Conservation (phyloP, 495 filamentous ascomycete species). For the Penicillium taxi region DNA sequence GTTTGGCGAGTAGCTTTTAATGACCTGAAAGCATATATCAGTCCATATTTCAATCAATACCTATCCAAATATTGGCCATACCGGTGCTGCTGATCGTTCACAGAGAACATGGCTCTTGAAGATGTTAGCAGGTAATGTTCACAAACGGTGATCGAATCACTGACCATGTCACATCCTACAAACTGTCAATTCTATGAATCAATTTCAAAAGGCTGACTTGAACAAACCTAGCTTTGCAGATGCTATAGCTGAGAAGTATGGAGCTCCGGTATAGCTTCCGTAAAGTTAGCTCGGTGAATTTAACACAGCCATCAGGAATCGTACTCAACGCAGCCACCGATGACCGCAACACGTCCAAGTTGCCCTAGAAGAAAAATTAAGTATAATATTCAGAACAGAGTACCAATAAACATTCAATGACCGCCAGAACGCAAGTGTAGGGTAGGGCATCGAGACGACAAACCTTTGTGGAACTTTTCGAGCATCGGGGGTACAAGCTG, state of each 20-base stretch:
- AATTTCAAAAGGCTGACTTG: neutral
- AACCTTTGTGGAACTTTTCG: slow-evolving; percentile 95
- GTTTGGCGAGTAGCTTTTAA: slow-evolving; percentile 97
- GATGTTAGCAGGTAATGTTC: slow-evolving; percentile 4
- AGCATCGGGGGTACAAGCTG: slow-evolving; percentile 92
- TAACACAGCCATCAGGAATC: slow-evolving; percentile 7
- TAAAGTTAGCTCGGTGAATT: slow-evolving; percentile 10
- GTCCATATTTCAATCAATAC: neutral
- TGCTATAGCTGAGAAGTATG: slow-evolving; percentile 96
- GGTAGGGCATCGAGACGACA: neutral
- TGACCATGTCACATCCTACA: slow-evolving; percentile 71
- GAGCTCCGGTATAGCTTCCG: slow-evolving; percentile 82
- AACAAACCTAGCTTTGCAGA: slow-evolving; percentile 66
- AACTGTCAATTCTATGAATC: neutral
- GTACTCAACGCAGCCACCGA: slow-evolving; percentile 85
- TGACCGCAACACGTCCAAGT: slow-evolving; percentile 84
- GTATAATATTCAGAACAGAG: neutral
- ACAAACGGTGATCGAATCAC: neutral
- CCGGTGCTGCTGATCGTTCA: slow-evolving; percentile 71
- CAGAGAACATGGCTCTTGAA: slow-evolving; percentile 90
- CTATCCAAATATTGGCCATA: slow-evolving; percentile 10
- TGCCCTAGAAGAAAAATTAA: slow-evolving; percentile 53
- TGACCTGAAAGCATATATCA: slow-evolving; percentile 46
- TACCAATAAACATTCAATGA: neutral
- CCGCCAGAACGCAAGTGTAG: neutral